Evolutionary conservation across 176 grass and related monocot species (phyloP), one percentile per base, ranked within the genome.

Genomic region (Paspalum vaginatum): DNA sequence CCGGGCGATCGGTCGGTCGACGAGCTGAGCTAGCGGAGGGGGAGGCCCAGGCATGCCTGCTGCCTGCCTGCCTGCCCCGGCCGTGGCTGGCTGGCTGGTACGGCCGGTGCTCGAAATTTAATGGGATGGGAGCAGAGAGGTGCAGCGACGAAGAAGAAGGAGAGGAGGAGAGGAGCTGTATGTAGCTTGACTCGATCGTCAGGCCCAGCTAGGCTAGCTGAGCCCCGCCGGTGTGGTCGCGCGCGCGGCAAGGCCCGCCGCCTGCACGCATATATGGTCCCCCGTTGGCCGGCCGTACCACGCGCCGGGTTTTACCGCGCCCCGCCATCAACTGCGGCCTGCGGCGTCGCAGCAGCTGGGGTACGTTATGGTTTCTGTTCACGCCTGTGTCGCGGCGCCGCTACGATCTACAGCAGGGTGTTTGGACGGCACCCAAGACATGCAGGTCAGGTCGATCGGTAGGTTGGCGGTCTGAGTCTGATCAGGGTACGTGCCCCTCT

Each of bases 201-300:
- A 11, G 65, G 63, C 61, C 5, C 59, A 38, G 27, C 66, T 48
- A 43, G 12, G 18, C 25, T 25, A 12, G 40, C 38, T 17, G 10
- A 42, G 64, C 62, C 63, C 38, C 3, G 40, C 40, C 20, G 52
- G 52, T 18, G 16, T 16, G 7, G 50, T 5, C 50, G 40, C 40
- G 52, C 52, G 7, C 52, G n/a, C 4, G 14, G 0, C 2, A 11
- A 15, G 49, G 32, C 32, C 18, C 38, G 37, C 62, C 8, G 62
- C 62, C 62, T 18, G 16, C 62, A 32, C 3, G 32, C n/a, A n/a
- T n/a, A 32, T 32, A 18, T 56, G 65, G 65, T 68, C 65, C 65
- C 65, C 65, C 65, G 65, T 11, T 9, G 66, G 66, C 65, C 65
- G 66, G 59, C 41, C 66, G 66, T 45, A 68, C 65, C 42, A n/a